These are phyloP conservation scores for Cyberlindnera sargentensis DNA, from an alignment of 805 yeast genomes.

Conservation along the genomic window DNA sequence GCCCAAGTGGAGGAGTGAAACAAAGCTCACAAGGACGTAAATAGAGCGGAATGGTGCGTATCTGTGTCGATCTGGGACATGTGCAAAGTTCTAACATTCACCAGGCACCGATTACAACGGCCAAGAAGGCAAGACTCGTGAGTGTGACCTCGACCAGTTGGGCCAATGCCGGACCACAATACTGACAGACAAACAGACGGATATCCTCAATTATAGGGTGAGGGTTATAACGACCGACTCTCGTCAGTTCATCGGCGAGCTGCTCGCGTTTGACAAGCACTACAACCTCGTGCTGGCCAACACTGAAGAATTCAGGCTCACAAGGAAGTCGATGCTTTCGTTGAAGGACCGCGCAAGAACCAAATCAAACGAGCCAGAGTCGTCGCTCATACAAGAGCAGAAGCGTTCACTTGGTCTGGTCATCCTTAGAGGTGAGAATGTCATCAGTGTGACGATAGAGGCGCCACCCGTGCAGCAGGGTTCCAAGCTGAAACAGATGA, in stretches of 20 bases:
- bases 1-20: too few relatives aligned
- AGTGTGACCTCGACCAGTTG: slow-evolving; percentile 8
- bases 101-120: slow-evolving; percentile 18
- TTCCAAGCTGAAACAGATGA: slow-evolving; percentile 20
- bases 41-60: too few relatives aligned
- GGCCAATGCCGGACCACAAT: not conserved
- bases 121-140: slow-evolving; percentile 41
- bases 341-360: slow-evolving; percentile 27
- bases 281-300: slow-evolving; percentile 83
- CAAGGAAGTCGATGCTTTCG: slow-evolving; percentile 46
- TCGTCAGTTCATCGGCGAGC: slow-evolving; percentile 68
- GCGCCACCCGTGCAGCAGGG: slow-evolving; percentile 23
- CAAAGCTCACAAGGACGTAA: too few relatives aligned
- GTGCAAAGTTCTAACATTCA: too few relatives aligned
- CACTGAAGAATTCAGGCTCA: slow-evolving; percentile 73
- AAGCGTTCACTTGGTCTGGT: slow-evolving; percentile 75
- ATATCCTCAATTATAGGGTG: slow-evolving; percentile 66
- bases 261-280: slow-evolving; percentile 83
- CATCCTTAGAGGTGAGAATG: slow-evolving; percentile 82
- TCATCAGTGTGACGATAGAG: slow-evolving; percentile 44
- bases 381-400: slow-evolving; percentile 43
- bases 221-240: slow-evolving; percentile 73
- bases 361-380: slow-evolving; percentile 28
- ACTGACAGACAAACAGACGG: slow-evolving; percentile 30
- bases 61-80: too few relatives aligned